Percentiles rank a stretch among this genome's conserved stretches.
phyloP scores from a whole-genome alignment of 2,329 filamentous ascomycete genomes.

The Curvularia sp. region DNA sequence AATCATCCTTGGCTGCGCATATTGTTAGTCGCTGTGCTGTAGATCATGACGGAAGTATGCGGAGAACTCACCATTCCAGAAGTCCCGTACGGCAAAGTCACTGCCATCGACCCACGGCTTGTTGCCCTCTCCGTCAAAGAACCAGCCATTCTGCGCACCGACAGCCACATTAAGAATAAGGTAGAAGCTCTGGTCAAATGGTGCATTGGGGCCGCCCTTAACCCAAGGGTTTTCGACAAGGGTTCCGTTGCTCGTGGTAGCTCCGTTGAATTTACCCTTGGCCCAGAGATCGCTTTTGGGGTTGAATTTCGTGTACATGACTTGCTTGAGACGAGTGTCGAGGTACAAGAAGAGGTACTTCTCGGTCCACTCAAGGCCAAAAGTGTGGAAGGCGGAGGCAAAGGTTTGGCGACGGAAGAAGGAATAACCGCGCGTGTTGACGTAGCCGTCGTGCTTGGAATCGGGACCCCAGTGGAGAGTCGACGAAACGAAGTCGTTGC shows the following conservation, averaged over 20 bases:
- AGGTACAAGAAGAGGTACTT: constrained; percentile 87
- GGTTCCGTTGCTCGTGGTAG: constrained; percentile 68
- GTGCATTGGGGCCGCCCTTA: constrained; percentile 68
- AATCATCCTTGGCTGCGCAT: constrained; percentile 64
- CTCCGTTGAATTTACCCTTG: constrained; percentile 69
- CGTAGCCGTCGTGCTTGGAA: constrained; percentile 32
- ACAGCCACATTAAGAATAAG: constrained; percentile 78
- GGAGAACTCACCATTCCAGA: constrained; percentile 31
- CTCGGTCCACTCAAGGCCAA: constrained; percentile 73
- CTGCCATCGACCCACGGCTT: constrained; percentile 71
- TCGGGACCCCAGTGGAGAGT: constrained; percentile 76
- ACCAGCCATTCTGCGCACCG: constrained; percentile 82
- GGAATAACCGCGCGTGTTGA: constrained; percentile 28
- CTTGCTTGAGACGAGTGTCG: constrained; percentile 77
- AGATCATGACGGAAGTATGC: neutral
- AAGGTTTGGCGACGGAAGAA: constrained; percentile 72
- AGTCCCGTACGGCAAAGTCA: constrained; percentile 30
- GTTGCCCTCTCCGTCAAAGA: constrained; percentile 67
- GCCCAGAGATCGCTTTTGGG: constrained; percentile 64
- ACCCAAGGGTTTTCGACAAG: constrained; percentile 68
- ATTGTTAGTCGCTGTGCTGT: constrained; percentile 62
- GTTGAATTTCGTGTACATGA: constrained; percentile 75
- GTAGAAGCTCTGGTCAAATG: constrained; percentile 78
- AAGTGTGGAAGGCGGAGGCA: constrained; percentile 72
- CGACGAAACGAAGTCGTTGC: constrained; percentile 78